Base-by-base conservation (phyloP, 1,284 basidiomycete genomes). In the Melampsora larici-populina region DNA sequence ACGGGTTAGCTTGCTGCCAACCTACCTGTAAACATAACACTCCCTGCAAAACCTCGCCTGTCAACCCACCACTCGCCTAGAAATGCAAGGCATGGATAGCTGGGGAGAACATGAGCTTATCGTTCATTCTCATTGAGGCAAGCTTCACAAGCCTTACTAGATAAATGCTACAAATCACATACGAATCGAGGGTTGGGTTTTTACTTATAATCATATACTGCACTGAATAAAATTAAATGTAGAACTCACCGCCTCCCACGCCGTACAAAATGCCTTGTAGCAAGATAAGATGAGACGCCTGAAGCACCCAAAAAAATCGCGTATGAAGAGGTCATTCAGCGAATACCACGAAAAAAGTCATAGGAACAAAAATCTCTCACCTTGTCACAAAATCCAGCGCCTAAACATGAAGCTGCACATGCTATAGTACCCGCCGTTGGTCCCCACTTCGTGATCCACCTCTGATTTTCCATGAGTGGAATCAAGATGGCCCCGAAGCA, bases 1-100 rank as follows among this genome's bases (percentile, higher is more conserved):
- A 21, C 21, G 62, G 6, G 29, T 26, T 2, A 24, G 17, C 31
- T 64, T n/a, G n/a, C n/a, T n/a, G n/a, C n/a, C n/a, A n/a, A n/a
- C n/a, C 64, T n/a, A 73, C 70, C 70, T 18, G 70, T 62, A 49
- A 73, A 73, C 70, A 73, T 73, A 17, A 73, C 49, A 13, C 55
- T 36, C 1, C 58, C 70, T 2, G 70, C 70, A 51, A 73, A 36
- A 26, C 70, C 70, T 26, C 70, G 58, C 62, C 36, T 73, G 5
- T 49, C 46, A 49, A 73, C 62, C 70, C 70, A 73, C 70, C 70
- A 73, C 31, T 73, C 70, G 43, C 60, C 60, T 24, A 73, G 58
- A 31, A 73, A 73, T n/a, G 49, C 63, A 13, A 73, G 46, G 1
- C 60, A 46, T 31, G 70, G 70, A 65, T 73, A 73, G 15, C 70